Evolutionary conservation across 345 rosid genomes (phyloP), one percentile per base, ranked within the genome.

Genomic region (Lepidium africanum): DNA sequence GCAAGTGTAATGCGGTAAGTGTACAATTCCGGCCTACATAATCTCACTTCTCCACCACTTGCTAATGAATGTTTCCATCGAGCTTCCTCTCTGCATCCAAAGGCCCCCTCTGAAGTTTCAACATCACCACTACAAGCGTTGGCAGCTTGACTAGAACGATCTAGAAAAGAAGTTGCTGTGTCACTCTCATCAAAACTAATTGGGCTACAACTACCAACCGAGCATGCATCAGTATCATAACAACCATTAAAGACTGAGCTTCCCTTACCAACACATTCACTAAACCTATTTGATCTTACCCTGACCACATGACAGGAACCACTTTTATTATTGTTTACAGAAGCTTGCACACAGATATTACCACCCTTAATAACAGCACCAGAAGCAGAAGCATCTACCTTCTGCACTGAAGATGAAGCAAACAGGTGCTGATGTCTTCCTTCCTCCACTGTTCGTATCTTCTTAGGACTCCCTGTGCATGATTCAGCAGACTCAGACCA

Each of bases 141-240:
- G 36, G 67, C 76, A 36, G 73, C 77, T 63, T 67, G 70, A 67
- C 51, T 38, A 78, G 54, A 47, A 51, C 69, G 70, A 37, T 65
- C 59, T 74, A 69, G 51, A 63, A 55, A 15, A 72, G 21, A 63
- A 76, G 50, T 54, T 49, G 76, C 40, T 12, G 58, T 66, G 57
- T 66, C 47, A 73, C 39, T 30, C 37, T 42, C 45, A 64, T 66
- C 62, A 58, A 71, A 63, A 70, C 79, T 71, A 43, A 46, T 60
- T 50, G 74, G 74, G 70, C 92, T 85, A 77, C 91, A 89, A 50
- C 91, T 87, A 80, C 84, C 94, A 55, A 83, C 87, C 12, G 94
- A 90, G 65, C 83, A 80, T 64, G 68, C 46, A 73, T 71, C 79
- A 47, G 69, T 68, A 69, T 81, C 67, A 67, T 69, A 76, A 73